phyloP scores from a whole-genome alignment of 2,329 filamentous ascomycete species.

The Cryphonectria japonica region DNA sequence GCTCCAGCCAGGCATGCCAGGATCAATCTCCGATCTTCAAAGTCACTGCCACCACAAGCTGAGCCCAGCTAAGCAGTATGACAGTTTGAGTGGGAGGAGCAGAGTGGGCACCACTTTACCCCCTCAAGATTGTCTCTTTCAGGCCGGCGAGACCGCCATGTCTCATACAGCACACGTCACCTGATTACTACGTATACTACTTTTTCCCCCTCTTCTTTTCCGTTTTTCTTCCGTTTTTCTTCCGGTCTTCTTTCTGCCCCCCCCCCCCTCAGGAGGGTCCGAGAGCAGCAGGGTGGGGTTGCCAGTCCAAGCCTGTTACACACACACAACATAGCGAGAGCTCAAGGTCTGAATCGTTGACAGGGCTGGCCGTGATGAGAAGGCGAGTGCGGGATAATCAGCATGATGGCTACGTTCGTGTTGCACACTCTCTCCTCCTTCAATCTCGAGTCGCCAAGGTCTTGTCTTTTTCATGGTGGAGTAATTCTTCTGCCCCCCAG shows the following conservation, averaged over 20 bases:
- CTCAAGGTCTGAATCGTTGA: neutral
- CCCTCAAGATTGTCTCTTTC: neutral
- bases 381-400: neutral
- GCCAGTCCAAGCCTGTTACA: neutral
- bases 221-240: neutral
- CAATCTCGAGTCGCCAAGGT: neutral
- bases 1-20: neutral
- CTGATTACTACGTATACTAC: neutral
- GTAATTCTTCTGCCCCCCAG: too few relatives aligned
- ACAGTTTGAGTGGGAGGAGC: neutral
- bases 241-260: too few relatives aligned
- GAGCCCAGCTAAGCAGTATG: too few relatives aligned
- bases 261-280: too few relatives aligned
- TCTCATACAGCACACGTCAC: conserved; percentile 2
- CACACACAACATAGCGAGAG: neutral
- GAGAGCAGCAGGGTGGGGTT: too few relatives aligned
- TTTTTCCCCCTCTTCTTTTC: neutral
- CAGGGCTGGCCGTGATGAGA: neutral
- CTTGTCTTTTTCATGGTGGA: neutral
- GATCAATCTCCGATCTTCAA: neutral
- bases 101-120: neutral
- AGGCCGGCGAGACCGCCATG: conserved; percentile 6
- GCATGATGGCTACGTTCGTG: neutral
- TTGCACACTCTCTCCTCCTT: neutral
- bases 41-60: neutral